Evolutionary conservation across 2,329 filamentous ascomycete genomes (phyloP).

Genomic region (Pleomassaria siparia): DNA sequence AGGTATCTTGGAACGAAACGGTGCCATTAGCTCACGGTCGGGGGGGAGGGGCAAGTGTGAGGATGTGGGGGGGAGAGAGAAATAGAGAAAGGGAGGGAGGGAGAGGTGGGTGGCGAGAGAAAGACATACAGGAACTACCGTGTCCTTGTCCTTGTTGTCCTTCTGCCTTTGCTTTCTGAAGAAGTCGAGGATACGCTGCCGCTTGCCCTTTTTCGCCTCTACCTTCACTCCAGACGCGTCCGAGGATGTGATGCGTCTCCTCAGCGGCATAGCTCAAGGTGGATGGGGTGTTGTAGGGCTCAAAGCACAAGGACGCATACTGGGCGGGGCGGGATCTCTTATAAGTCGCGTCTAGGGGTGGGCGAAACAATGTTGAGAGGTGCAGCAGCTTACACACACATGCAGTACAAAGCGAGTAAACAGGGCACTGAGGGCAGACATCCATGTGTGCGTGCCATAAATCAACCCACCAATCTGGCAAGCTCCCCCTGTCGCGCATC

Average conservation of each 20-base stretch:
- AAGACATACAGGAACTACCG: constrained; percentile 17
- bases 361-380: constrained; percentile 25
- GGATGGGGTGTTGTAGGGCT: constrained; percentile 5
- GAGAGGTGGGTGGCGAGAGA: too few relatives aligned
- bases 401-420: too few relatives aligned
- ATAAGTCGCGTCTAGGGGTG: constrained; percentile 22
- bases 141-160: constrained; percentile 13
- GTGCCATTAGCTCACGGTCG: constrained; percentile 20
- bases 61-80: constrained; percentile 2
- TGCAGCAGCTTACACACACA: too few relatives aligned
- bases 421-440: constrained; percentile 35
- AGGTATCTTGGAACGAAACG: constrained; percentile 18
- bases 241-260: constrained; percentile 14
- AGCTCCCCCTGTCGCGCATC: constrained; percentile 15
- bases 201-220: constrained; percentile 31
- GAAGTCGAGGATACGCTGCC: constrained; percentile 34
- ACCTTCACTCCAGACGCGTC: constrained; percentile 15
- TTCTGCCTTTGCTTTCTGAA: constrained; percentile 31
- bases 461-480: constrained; percentile 8
- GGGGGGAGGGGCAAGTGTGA: constrained; percentile 1
- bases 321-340: constrained; percentile 16
- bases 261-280: constrained; percentile 29
- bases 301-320: constrained; percentile 30
- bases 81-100: too few relatives aligned
- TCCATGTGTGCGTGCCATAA: too few relatives aligned